These are phyloP conservation scores for Helichrysum umbraculigerum DNA, from an alignment of 129 eudicot species.

Conservation along the genomic window DNA sequence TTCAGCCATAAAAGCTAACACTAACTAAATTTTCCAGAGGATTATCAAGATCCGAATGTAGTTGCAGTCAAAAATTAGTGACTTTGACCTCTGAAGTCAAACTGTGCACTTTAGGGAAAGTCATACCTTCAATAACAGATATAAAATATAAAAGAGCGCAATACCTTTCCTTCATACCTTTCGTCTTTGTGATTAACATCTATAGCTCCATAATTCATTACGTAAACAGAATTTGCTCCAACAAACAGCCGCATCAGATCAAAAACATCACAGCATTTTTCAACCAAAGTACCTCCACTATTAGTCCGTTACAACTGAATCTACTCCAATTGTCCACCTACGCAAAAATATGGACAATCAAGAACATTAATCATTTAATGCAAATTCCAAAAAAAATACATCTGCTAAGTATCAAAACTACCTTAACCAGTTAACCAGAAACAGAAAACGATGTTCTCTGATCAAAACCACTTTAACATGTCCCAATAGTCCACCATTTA, in stretches of 20 bases:
- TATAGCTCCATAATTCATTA: slow-evolving; percentile 93
- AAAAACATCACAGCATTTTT: slow-evolving; percentile 98
- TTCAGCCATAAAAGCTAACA: not conserved
- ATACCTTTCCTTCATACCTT: slow-evolving; percentile 88
- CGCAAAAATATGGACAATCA: not conserved
- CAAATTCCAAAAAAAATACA: not conserved
- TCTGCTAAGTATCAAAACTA: slow-evolving; percentile 10
- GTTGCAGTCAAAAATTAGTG: no score
- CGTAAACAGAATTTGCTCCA: slow-evolving; percentile 83
- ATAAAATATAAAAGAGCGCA: not conserved
- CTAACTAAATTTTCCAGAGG: not conserved
- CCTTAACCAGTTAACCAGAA: slow-evolving; percentile 94
- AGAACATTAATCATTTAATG: slow-evolving; percentile 9
- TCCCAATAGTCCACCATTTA: slow-evolving; percentile 73
- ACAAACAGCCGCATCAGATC: slow-evolving; percentile 96
- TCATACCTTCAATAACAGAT: not conserved
- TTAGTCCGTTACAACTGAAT: slow-evolving; percentile 86
- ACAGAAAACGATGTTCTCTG: slow-evolving; percentile 93
- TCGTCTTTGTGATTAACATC: slow-evolving; percentile 96
- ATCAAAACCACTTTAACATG: slow-evolving; percentile 88
- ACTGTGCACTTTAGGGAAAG: not conserved
- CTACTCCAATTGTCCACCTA: slow-evolving; percentile 96
- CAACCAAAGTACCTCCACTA: slow-evolving; percentile 94
- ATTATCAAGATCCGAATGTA: not conserved
- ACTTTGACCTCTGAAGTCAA: slow-evolving; percentile 26